Base-by-base conservation (phyloP, 805 yeast genomes). In the Candida arabinofermentans region DNA sequence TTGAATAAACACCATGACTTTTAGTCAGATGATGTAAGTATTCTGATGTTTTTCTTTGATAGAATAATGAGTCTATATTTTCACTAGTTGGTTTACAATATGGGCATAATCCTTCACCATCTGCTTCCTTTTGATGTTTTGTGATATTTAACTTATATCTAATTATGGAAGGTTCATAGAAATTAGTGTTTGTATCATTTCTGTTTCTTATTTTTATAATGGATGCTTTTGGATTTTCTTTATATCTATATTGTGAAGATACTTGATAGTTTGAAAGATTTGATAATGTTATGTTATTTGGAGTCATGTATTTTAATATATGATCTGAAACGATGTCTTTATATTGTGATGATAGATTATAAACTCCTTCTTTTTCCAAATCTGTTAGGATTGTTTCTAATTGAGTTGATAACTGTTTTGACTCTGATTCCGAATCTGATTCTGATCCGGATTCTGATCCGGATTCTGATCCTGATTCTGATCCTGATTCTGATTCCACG, bases 11-110 rank as follows among this genome's bases (percentile, higher is more conserved):
- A 8, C 61, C 61, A 34, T 56, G 61, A 26, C 48, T 53, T 34
- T 54, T 56, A 18, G 57, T 53, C 18, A 56, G 42, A 41, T 56
- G 61, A 27, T 56, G 61, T 19, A 56, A 37, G 31, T 56, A 56
- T 12, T 49, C 51, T 5, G 59, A 54, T n/a, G 49, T 49, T 23
- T 51, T 54, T 37, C 55, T 48, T 27, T 53, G 54, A 34, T 45
- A 47, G 40, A 56, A 56, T 14, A 29, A 14, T 6, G 13, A 14
- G 9, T 29, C 32, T n/a, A 43, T 34, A 22, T 36, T 42, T 16
- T 46, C 40, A 29, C 39, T 39, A 36, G 41, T 40, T 27, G 43
- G 38, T 27, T 46, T 44, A 39, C 58, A 53, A 34, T 50, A 53
- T 2, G 56, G 53, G 21, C 58, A 53, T 22, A 53, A 34, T 1